Evolutionary conservation across 441 rosid species (phyloP), one percentile per base, ranked within the genome.

Genomic region (Cnidoscolus chayamansa): DNA sequence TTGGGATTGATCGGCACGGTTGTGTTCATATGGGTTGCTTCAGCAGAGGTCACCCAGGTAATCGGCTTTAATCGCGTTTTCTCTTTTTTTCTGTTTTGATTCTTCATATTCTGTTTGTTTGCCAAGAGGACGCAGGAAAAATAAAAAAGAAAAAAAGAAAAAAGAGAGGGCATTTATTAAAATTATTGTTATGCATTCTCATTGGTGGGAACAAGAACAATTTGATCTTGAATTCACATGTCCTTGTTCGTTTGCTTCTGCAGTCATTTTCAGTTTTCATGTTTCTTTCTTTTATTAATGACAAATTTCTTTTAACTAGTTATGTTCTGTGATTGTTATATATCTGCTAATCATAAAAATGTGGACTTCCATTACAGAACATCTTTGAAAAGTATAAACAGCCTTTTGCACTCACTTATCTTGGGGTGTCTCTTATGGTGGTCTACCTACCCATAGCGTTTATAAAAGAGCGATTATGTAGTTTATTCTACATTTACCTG

Each of bases 21-120:
- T 68, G 90, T 89, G 56, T 69, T 87, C 68, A 80, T 87, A 73
- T 88, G 93, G 90, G 88, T 87, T 63, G 58, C 82, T 43, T 84
- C 88, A 32, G 90, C 93, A 30, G 93, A 88, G 79, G 82, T 87
- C 74, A 85, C 90, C 57, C 93, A 88, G 88, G 90, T 81, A 54
- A 30, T 50, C 31, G n/a, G 60, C 6, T 17, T 37, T 32, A 12
- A 68, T 25, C 13, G 4, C 4, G 32, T 53, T 10, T 56, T 53
- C 45, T 40, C 16, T 32, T 15, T 55, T 64, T 59, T 51, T 43
- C 45, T 32, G 68, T 40, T 67, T 32, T 78, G 19, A 19, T 47
- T 0, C 55, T 20, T 10, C 56, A 25, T 56, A 47, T 43, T 37
- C 35, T 55, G 4, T 57, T 43, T 1, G 48, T 17, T 64, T 58